Base-by-base conservation (phyloP, 2,329 filamentous ascomycete species). In the Chrysosporium queenslandicum region DNA sequence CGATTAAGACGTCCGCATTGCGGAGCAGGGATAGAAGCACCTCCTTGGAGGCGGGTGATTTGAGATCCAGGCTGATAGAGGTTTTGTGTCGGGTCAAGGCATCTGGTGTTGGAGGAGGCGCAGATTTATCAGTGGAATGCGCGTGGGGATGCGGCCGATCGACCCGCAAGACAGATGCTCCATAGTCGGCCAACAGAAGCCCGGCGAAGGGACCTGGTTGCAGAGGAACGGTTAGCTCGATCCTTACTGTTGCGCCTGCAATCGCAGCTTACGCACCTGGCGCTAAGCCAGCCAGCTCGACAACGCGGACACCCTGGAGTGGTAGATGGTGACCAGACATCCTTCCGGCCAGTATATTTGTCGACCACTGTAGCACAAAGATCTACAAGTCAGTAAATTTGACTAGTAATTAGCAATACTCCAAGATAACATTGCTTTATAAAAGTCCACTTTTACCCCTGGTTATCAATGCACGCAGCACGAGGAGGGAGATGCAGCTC, bases 131-230 rank as follows among this genome's bases (percentile, higher is more conserved):
- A 14, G 68, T 59, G 51, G 57, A 56, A 45, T 72, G 66, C 20
- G 74, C 50, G 65, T 71, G 50, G 58, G 58, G 64, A 67, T 70
- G 64, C 60, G 74, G 69, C 63, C 75, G 85, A 74, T 97, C 91
- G 68, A 97, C 77, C 62, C 91, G 88, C 14, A 97, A 78, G 61
- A 96, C 87, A 4, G 81, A 81, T 50, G 91, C 91, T 63, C 91
- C 91, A 58, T 88, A 87, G 70, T 96, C 90, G 60, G 90, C 84
- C 56, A 96, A 83, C 47, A 95, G 80, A 64, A 96, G 80, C 61
- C 89, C 89, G 46, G 88, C 85, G 67, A 92, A 96, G 40, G 90
- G 90, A 23, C 85, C 89, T 90, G 37, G 20, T 41, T 20, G 11
- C 18, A 37, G 37, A 23, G 34, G 11, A 46, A 16, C 36, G 30